Percentiles rank a stretch among this genome's conserved stretches.
Conservation (phyloP, 441 rosid genomes). For the Euphorbia celastroides region DNA sequence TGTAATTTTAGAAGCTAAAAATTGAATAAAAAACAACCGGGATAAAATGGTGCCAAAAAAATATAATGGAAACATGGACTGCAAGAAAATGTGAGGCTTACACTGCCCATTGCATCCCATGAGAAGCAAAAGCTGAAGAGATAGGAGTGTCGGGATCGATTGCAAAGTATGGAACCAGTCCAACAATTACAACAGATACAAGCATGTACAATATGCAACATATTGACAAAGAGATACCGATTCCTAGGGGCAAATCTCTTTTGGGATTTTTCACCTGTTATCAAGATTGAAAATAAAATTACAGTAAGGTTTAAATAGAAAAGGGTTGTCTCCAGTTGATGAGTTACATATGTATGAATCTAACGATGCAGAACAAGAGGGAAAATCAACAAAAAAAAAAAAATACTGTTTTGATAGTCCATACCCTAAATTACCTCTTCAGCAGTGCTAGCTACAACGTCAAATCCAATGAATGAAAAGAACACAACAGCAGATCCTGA, state of each 20-base stretch:
- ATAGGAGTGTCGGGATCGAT: conserved; percentile 87
- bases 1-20: conserved; percentile 22
- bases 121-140: conserved; percentile 78
- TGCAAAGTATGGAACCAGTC: conserved; percentile 74
- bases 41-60: not conserved
- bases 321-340: too few relatives aligned
- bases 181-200: conserved; percentile 79
- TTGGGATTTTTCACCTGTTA: conserved; percentile 73
- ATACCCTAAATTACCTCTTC: conserved; percentile 54
- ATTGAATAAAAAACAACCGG: not conserved
- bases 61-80: conserved; percentile 1
- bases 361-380: too few relatives aligned
- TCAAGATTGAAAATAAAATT: not conserved
- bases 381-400: not conserved
- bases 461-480: conserved; percentile 87
- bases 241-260: conserved; percentile 79
- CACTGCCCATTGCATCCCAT: conserved; percentile 97
- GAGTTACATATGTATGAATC: too few relatives aligned
- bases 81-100: conserved; percentile 31
- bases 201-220: conserved; percentile 80
- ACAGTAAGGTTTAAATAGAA: too few relatives aligned
- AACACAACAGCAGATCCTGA: conserved; percentile 80
- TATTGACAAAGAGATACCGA: conserved; percentile 63
- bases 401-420: not conserved
- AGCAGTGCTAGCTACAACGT: conserved; percentile 79